phyloP scores from a whole-genome alignment of 2,329 filamentous ascomycete genomes.

The Pseudopithomyces chartarum region DNA sequence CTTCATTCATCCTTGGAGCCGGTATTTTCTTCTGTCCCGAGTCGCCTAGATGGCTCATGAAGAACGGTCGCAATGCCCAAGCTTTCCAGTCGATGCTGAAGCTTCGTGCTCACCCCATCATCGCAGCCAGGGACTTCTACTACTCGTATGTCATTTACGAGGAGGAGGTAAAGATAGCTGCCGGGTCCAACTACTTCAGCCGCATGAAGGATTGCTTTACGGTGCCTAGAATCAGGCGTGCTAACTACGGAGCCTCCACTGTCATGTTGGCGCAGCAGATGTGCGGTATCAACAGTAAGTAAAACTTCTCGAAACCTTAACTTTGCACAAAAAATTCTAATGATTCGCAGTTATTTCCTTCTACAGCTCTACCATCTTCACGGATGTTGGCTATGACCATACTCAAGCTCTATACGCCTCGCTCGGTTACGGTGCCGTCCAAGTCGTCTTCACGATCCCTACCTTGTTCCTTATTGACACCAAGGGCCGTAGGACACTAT shows the following conservation, averaged over 20 bases:
- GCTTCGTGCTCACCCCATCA: slow-evolving; percentile 46
- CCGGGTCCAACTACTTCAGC: slow-evolving; percentile 41
- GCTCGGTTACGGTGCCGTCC: slow-evolving; percentile 43
- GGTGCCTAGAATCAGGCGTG: slow-evolving; percentile 43
- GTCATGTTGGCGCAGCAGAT: slow-evolving; percentile 49
- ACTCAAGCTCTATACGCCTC: slow-evolving; percentile 42
- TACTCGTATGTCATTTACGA: slow-evolving; percentile 43
- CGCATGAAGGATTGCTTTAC: slow-evolving; percentile 57
- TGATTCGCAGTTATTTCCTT: slow-evolving; percentile 79
- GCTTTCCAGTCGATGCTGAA: slow-evolving; percentile 56
- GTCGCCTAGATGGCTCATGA: slow-evolving; percentile 48
- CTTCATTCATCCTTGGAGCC: slow-evolving; percentile 41
- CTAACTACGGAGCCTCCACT: slow-evolving; percentile 46
- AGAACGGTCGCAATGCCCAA: slow-evolving; percentile 40
- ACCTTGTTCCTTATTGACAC: slow-evolving; percentile 47
- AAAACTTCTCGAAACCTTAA: slow-evolving; percentile 65
- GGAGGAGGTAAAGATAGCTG: slow-evolving; percentile 40
- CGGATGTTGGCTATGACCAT: slow-evolving; percentile 44
- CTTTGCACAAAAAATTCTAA: slow-evolving; percentile 58
- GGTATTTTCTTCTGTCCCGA: slow-evolving; percentile 47
- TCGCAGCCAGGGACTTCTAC: slow-evolving; percentile 45
- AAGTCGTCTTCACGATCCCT: slow-evolving; percentile 43
- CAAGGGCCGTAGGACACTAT: slow-evolving; percentile 41
- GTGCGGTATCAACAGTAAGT: slow-evolving; percentile 63
- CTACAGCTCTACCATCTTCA: slow-evolving; percentile 79